Evolutionary conservation across 768 basidiomycete genomes (phyloP).

Genomic region (Calocera viscosa): DNA sequence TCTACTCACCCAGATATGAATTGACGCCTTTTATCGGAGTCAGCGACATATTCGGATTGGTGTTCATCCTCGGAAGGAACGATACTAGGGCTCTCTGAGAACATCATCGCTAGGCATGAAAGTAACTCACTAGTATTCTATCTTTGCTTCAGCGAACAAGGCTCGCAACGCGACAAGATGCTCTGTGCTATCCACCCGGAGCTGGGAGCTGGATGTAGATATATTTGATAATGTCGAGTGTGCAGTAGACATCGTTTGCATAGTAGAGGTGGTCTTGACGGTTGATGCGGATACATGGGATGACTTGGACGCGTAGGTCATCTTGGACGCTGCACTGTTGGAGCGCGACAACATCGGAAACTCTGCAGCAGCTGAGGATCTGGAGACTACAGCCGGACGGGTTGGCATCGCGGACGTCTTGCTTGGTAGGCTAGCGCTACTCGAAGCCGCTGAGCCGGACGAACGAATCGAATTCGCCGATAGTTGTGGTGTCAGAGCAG

Average conservation of each 20-base stretch:
- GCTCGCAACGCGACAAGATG: background rate
- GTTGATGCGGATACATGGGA: background rate
- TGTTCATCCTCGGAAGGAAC: slow-evolving; percentile 74
- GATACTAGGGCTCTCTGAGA: slow-evolving; percentile 35
- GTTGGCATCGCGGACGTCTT: background rate
- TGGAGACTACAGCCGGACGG: background rate
- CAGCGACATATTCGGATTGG: slow-evolving; percentile 67
- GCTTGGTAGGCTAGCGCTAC: background rate
- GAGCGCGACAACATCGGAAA: background rate
- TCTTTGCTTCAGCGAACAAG: background rate
- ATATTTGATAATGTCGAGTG: background rate
- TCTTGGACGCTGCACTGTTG: background rate
- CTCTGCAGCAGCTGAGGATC: background rate
- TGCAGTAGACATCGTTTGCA: background rate
- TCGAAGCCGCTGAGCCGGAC: background rate
- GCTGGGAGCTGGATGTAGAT: slow-evolving; percentile 1
- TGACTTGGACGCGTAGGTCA: background rate
- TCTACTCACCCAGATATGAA: slow-evolving; percentile 61
- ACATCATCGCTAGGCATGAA: background rate
- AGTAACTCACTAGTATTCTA: background rate
- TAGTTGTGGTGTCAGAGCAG: background rate
- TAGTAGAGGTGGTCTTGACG: background rate
- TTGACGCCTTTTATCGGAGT: slow-evolving; percentile 62
- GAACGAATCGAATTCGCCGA: background rate
- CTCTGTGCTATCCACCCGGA: background rate